These are phyloP conservation scores for Claviceps cyperi DNA, from an alignment of 2,329 filamentous ascomycete genomes.

Conservation along the genomic window DNA sequence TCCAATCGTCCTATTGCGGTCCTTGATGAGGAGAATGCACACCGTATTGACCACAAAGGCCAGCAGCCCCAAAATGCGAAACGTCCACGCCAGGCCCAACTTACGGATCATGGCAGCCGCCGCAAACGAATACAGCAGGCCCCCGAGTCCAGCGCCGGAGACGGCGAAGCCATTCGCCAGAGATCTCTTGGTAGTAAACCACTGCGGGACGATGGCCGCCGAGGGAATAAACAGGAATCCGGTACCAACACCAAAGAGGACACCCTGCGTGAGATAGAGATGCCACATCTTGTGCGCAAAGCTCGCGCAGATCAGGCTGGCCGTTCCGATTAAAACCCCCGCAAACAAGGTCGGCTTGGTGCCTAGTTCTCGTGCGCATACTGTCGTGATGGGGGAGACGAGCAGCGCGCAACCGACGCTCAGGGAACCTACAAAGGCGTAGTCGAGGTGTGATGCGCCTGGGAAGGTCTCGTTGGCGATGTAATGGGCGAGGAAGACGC, in stretches of 20 bases:
- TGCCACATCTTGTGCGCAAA: constrained; percentile 61
- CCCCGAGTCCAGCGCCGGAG: constrained; percentile 62
- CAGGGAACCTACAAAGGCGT: constrained; percentile 55
- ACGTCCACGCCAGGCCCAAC: constrained; percentile 52
- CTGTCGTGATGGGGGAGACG: constrained; percentile 53
- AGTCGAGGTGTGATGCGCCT: constrained; percentile 48
- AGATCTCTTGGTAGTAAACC: constrained; percentile 55
- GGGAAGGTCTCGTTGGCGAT: constrained; percentile 45
- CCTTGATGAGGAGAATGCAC: constrained; percentile 49
- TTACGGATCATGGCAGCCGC: constrained; percentile 53
- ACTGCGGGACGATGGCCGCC: constrained; percentile 55
- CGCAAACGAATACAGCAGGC: constrained; percentile 52
- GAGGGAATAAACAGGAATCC: constrained; percentile 60
- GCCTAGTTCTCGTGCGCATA: constrained; percentile 43
- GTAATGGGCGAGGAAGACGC: constrained; percentile 43
- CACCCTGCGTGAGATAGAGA: constrained; percentile 58
- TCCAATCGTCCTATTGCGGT: constrained; percentile 58
- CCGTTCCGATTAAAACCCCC: constrained; percentile 49
- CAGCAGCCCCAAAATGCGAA: constrained; percentile 49
- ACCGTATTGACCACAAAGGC: constrained; percentile 48
- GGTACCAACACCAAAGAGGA: constrained; percentile 67
- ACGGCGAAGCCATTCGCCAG: constrained; percentile 56
- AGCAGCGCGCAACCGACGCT: constrained; percentile 38
- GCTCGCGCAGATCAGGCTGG: constrained; percentile 53
- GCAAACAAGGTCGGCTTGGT: constrained; percentile 49